These are phyloP conservation scores for Toxicodendron radicans DNA, from an alignment of 345 rosid genomes.

Conservation along the genomic window DNA sequence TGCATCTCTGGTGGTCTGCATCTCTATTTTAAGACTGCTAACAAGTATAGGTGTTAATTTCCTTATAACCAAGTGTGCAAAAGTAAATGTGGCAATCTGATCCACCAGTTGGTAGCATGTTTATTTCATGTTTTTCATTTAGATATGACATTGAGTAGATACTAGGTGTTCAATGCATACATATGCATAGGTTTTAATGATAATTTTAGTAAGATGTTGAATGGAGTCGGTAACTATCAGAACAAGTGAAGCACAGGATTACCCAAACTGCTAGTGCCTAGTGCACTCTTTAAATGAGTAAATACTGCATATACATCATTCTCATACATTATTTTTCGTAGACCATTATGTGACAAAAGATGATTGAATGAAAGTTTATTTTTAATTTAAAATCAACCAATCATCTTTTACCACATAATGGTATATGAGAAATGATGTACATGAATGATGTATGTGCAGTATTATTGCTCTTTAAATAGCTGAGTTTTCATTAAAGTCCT, in stretches of 20 bases:
- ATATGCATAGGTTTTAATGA: background rate
- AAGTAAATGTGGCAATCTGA: background rate
- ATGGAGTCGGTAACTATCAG: background rate
- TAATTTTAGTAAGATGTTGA: background rate
- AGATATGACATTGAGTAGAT: background rate
- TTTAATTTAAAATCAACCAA: too few relatives aligned
- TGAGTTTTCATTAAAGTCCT: background rate
- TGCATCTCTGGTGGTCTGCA: too few relatives aligned
- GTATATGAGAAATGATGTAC: too few relatives aligned
- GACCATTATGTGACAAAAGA: too few relatives aligned
- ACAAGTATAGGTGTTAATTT: background rate
- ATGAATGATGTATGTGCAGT: too few relatives aligned
- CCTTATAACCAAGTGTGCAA: background rate
- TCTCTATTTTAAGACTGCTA: background rate
- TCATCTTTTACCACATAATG: too few relatives aligned
- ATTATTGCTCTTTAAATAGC: background rate
- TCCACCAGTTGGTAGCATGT: background rate
- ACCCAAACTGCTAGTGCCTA: background rate
- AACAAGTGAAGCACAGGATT: background rate
- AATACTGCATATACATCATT: too few relatives aligned
- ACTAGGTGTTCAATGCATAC: background rate
- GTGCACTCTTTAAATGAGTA: too few relatives aligned
- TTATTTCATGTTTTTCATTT: background rate
- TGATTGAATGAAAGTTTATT: too few relatives aligned
- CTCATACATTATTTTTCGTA: too few relatives aligned